Conservation (phyloP, 306 rosid genomes). For the Herpetospermum pedunculosum region DNA sequence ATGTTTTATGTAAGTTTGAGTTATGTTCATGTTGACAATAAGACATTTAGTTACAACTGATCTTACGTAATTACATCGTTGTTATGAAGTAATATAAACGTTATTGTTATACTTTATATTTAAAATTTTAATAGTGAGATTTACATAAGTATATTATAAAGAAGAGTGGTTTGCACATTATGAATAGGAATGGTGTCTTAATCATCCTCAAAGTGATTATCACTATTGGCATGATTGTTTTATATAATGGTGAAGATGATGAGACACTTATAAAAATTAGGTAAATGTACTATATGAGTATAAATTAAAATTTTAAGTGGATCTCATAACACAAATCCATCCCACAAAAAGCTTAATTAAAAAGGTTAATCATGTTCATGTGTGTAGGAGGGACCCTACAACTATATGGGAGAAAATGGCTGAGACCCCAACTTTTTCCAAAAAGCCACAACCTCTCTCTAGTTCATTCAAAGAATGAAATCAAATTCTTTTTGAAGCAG, state of each 20-base stretch:
- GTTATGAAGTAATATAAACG: too few species aligned
- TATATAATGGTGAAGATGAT: constrained; percentile 13
- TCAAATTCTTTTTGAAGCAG: not conserved
- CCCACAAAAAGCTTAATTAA: too few species aligned
- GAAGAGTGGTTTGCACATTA: constrained; percentile 1
- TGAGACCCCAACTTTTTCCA: not conserved
- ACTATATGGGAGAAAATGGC: not conserved
- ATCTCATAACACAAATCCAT: constrained; percentile 5
- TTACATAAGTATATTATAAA: not conserved
- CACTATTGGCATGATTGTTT: constrained; percentile 17
- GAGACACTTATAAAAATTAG: constrained; percentile 10
- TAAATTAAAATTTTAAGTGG: not conserved
- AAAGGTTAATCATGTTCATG: not conserved
- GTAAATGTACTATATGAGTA: constrained; percentile 8
- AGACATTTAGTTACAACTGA: too few species aligned
- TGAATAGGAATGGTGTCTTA: not conserved
- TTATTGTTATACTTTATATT: too few species aligned
- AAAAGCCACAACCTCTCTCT: not conserved
- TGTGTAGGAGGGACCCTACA: not conserved
- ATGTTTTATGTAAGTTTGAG: too few species aligned
- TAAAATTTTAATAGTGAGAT: too few species aligned
- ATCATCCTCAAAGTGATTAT: constrained; percentile 13
- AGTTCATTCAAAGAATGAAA: not conserved
- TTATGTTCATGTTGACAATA: too few species aligned
- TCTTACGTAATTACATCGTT: too few species aligned